Percentiles rank a stretch among this genome's conserved stretches.
Conservation (phyloP, 371 early-diverging fungal species). For the Mortierella sp. region DNA sequence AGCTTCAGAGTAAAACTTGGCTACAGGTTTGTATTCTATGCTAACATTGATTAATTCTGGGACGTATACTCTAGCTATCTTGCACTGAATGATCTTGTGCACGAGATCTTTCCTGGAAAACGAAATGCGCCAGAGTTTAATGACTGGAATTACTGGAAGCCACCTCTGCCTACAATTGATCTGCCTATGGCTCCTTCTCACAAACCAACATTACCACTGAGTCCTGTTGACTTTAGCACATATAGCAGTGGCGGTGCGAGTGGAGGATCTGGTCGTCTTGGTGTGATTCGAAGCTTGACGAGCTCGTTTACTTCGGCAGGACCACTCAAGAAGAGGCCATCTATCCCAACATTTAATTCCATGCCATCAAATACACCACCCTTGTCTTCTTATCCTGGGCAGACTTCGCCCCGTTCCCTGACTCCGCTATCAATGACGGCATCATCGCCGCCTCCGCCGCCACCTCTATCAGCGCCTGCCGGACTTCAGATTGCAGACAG, state of each 20-base stretch:
- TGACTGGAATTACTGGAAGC: constrained; percentile 92
- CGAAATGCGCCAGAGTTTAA: constrained; percentile 78
- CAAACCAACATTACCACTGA: constrained; percentile 23
- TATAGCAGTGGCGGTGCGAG: neutral
- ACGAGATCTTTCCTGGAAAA: constrained; percentile 93
- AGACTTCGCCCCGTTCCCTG: neutral
- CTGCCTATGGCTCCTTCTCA: constrained; percentile 59
- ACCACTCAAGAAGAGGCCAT: constrained; percentile 30
- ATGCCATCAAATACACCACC: constrained; percentile 13
- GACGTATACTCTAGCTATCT: constrained; percentile 66
- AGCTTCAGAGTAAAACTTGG: too few relatives aligned
- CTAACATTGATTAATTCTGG: neutral
- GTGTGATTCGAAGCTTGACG: constrained; percentile 54
- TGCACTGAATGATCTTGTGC: constrained; percentile 93
- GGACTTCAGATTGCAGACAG: constrained; percentile 35
- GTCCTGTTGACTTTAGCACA: constrained; percentile 6
- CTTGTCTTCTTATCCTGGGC: neutral
- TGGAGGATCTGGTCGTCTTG: constrained; percentile 27
- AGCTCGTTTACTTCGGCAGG: constrained; percentile 34
- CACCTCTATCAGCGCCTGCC: constrained; percentile 23
- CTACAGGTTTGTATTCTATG: neutral
- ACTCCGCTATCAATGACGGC: constrained; percentile 1
- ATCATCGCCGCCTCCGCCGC: constrained; percentile 6
- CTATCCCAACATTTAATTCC: constrained; percentile 39
- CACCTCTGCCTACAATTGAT: constrained; percentile 66